Conservation (phyloP, 2,329 filamentous ascomycete genomes). For the Raffaelea arxii region DNA sequence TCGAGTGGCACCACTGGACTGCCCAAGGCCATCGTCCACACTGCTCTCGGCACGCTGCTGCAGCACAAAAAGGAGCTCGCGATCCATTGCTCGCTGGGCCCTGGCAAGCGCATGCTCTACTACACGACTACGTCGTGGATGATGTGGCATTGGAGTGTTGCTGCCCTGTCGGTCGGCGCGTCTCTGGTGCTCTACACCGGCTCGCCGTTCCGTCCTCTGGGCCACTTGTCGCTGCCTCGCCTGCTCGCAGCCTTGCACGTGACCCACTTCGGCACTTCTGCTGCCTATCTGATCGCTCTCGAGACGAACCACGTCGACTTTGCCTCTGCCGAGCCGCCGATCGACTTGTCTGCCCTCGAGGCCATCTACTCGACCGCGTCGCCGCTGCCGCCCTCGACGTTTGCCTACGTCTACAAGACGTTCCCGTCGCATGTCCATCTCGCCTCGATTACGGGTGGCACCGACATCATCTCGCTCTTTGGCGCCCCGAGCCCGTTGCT, state of each 20-base stretch:
- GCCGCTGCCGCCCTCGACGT: constrained; percentile 85
- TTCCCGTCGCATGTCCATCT: constrained; percentile 78
- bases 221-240: constrained; percentile 70
- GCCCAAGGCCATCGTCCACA: constrained; percentile 93
- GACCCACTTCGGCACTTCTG: constrained; percentile 90
- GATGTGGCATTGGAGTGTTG: constrained; percentile 99
- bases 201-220: constrained; percentile 74
- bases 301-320: constrained; percentile 63
- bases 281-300: constrained; percentile 83
- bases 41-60: constrained; percentile 76
- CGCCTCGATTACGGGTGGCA: constrained; percentile 88
- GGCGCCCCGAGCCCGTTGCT: constrained; percentile 72
- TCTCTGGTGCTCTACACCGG: constrained; percentile 87
- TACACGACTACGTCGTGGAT: constrained; percentile 89
- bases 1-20: constrained; percentile 79
- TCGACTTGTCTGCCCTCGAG: constrained; percentile 56
- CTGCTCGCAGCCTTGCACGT: constrained; percentile 74
- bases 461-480: constrained; percentile 93
- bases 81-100: constrained; percentile 71
- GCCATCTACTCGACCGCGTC: constrained; percentile 94
- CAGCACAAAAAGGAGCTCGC: constrained; percentile 97
- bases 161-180: constrained; percentile 70
- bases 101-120: constrained; percentile 72
- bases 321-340: constrained; percentile 42
- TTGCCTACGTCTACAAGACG: constrained; percentile 76